Base-by-base conservation (phyloP, 352 stramenopile species). In the Globisporangium ultimum region DNA sequence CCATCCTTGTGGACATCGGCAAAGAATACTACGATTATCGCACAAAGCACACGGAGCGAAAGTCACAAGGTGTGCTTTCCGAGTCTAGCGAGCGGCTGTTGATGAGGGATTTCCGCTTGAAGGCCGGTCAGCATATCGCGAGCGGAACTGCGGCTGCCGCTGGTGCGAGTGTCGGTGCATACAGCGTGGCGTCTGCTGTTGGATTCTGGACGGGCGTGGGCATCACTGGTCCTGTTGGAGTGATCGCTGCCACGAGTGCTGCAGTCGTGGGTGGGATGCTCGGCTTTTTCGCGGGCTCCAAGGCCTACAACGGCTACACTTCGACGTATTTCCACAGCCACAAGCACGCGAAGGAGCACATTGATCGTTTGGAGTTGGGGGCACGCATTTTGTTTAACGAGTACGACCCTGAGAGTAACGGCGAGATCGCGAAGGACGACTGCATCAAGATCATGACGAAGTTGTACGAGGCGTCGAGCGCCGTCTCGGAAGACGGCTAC, bases 11-110 rank as follows among this genome's bases (percentile, higher is more conserved):
- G 15, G 86, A 95, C 61, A 82, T 95, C 36, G 84, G 86, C 14
- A 92, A 92, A 45, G 86, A 95, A 55, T 95, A 92, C 55, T 88
- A 88, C 51, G 71, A 92, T 17, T 95, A 91, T 66, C 82, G 86
- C 41, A 76, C 87, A 48, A 83, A 83, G 32, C 77, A 89, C 54
- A 83, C 70, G n/a, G 81, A 91, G 56, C 68, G 82, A 28, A 88
- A 88, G 59, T 72, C 71, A 18, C 66, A 87, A 21, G 81, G 81
- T 20, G 70, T 91, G 45, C 67, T 90, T 0, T 93, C 86, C 0
- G 68, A 67, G 1, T 81, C 86, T 0, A 93, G 79, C 6, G 86
- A 95, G 57, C 84, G 87, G 21, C 59, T 95, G 50, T 75, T 93
- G 72, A 93, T 93, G 78, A 74, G 80, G 54, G 78, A 89, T 40